phyloP scores from a whole-genome alignment of 495 filamentous ascomycete species.

The Aspergillus carlsbadensis region DNA sequence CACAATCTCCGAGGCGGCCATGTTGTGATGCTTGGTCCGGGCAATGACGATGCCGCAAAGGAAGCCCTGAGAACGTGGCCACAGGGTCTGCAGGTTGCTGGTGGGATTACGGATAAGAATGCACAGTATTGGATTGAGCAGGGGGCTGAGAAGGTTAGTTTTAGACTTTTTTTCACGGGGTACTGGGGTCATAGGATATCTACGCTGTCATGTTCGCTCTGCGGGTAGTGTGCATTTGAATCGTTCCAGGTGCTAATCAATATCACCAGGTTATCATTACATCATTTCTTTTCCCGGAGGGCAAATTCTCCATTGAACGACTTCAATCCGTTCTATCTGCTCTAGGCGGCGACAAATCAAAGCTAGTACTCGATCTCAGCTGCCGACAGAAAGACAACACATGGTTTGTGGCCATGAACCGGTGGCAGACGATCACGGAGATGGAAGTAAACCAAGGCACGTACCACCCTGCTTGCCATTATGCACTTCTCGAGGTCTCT shows the following conservation, averaged over 20 bases:
- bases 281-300: slow-evolving; percentile 80
- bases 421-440: slow-evolving; percentile 96
- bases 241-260: background rate
- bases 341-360: slow-evolving; percentile 69
- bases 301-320: slow-evolving; percentile 70
- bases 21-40: slow-evolving; percentile 92
- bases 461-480: slow-evolving; percentile 16
- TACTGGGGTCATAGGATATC: too few relatives aligned
- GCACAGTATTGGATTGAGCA: slow-evolving; percentile 80
- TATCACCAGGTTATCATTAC: slow-evolving; percentile 82
- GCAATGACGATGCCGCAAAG: slow-evolving; percentile 75
- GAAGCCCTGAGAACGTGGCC: slow-evolving; percentile 79
- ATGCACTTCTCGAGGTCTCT: too few relatives aligned
- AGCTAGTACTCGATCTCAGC: slow-evolving; percentile 92
- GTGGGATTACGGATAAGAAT: slow-evolving; percentile 84
- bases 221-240: background rate
- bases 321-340: slow-evolving; percentile 69
- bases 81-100: slow-evolving; percentile 77
- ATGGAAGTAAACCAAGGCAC: slow-evolving; percentile 86
- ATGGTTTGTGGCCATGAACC: slow-evolving; percentile 97
- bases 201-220: too few relatives aligned
- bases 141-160: slow-evolving; percentile 84
- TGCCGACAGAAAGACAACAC: slow-evolving; percentile 71
- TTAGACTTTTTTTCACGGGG: background rate
- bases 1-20: slow-evolving; percentile 76